A percentile compares a stretch with the other conserved stretches of the same genome.
phyloP scores from a whole-genome alignment of 2,329 filamentous ascomycete genomes.

The Fusarium nematophilum region DNA sequence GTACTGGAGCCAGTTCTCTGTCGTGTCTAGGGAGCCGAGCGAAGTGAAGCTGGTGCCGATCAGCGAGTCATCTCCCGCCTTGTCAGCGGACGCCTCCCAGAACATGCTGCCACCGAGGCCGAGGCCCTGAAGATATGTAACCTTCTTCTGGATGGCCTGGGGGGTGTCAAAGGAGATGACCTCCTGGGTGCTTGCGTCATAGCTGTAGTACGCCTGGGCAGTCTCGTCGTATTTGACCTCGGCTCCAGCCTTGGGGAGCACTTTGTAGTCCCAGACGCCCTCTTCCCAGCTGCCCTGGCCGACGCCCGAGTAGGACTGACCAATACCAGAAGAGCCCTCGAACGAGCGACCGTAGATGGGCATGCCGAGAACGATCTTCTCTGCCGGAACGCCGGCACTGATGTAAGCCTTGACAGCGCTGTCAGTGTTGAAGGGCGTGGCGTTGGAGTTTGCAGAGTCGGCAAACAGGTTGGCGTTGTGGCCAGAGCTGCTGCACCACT shows the following conservation, averaged over 20 bases:
- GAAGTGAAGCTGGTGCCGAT: conserved; percentile 19
- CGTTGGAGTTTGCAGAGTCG: conserved; percentile 6
- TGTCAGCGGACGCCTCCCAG: conserved; percentile 33
- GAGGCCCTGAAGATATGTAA: conserved; percentile 16
- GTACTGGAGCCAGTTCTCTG: conserved; percentile 27
- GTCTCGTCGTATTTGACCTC: conserved; percentile 17
- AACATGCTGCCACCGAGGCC: conserved; percentile 35
- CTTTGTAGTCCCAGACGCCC: conserved; percentile 35
- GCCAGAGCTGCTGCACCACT: conserved; percentile 44
- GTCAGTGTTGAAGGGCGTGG: conserved; percentile 20
- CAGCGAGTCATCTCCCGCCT: conserved; percentile 25
- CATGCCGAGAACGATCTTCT: conserved; percentile 34
- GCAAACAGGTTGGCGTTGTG: conserved; percentile 54
- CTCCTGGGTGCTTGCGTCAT: conserved; percentile 24
- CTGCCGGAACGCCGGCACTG: conserved; percentile 9
- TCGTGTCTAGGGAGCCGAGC: conserved; percentile 17
- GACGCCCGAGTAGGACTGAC: conserved; percentile 24
- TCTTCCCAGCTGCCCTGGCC: conserved; percentile 26
- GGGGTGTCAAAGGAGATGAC: conserved; percentile 31
- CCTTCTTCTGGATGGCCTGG: conserved; percentile 20
- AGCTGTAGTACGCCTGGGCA: conserved; percentile 33
- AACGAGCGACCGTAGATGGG: conserved; percentile 35
- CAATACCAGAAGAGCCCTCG: conserved; percentile 23
- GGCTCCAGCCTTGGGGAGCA: conserved; percentile 26
- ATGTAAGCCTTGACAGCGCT: conserved; percentile 21